A percentile compares a stretch with the other conserved stretches of the same genome.
Evolutionary conservation across 2,329 filamentous ascomycete species (phyloP).

Genomic region (Teratosphaeria gauchensis): DNA sequence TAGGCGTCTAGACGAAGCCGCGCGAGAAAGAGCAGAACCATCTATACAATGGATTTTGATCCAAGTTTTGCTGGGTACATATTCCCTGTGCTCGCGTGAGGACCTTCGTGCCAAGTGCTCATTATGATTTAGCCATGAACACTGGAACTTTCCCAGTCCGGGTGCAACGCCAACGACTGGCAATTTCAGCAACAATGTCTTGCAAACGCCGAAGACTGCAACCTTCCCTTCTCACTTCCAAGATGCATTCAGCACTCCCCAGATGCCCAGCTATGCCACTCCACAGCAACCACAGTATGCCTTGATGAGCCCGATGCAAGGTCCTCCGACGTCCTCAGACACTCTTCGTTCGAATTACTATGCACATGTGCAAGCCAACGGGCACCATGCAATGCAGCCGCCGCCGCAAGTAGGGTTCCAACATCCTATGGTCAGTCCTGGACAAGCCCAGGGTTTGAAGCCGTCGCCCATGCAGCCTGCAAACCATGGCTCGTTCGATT

Average conservation of each 20-base stretch:
- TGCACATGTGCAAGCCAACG: slow-evolving; percentile 14
- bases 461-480: slow-evolving; percentile 7
- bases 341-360: slow-evolving; percentile 19
- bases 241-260: slow-evolving; percentile 41
- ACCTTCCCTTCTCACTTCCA: slow-evolving; percentile 37
- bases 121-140: slow-evolving; percentile 13
- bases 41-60: slow-evolving; percentile 14
- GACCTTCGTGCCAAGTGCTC: slow-evolving; percentile 3
- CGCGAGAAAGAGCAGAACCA: not conserved
- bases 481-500: slow-evolving; percentile 17
- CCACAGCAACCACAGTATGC: slow-evolving; percentile 18
- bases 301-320: slow-evolving; percentile 19
- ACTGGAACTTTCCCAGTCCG: slow-evolving; percentile 43
- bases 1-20: not conserved
- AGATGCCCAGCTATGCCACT: slow-evolving; percentile 32
- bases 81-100: slow-evolving; percentile 7
- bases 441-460: slow-evolving; percentile 4
- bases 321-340: slow-evolving; percentile 17
- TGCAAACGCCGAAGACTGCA: slow-evolving; percentile 38
- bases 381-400: slow-evolving; percentile 7
- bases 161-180: slow-evolving; percentile 38
- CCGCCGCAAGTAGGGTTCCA: slow-evolving; percentile 8
- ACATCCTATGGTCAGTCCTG: slow-evolving; percentile 9
- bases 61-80: slow-evolving; percentile 15
- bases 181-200: slow-evolving; percentile 27